Evolutionary conservation across 2,329 filamentous ascomycete species (phyloP).

Genomic region (Chaetomiaceae sp.): DNA sequence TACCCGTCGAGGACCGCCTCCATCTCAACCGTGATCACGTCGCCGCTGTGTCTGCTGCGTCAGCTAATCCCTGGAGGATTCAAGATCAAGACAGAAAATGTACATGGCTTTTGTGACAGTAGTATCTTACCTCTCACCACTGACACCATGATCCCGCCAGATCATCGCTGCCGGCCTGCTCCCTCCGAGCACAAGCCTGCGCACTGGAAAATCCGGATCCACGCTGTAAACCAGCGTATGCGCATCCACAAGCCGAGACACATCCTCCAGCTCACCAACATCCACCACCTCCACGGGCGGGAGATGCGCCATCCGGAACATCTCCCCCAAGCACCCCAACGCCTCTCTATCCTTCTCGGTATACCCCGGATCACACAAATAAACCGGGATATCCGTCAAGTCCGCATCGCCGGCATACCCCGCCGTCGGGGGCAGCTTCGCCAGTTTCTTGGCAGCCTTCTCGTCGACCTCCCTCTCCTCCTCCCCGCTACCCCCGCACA

Average conservation of each 20-base stretch:
- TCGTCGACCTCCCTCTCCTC: neutral
- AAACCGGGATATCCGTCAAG: constrained; percentile 2
- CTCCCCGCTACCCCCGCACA: too few species aligned
- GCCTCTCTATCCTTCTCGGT: constrained; percentile 8
- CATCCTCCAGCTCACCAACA: neutral
- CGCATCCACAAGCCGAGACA: constrained; percentile 4
- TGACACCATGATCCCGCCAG: neutral
- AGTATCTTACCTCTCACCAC: neutral
- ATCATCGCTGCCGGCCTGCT: constrained; percentile 10
- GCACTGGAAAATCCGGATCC: neutral
- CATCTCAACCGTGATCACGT: neutral
- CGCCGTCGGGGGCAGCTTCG: constrained; percentile 1
- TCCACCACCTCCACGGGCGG: neutral
- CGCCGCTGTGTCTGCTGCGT: too few species aligned
- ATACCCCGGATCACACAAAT: constrained; percentile 8
- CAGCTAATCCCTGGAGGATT: too few species aligned
- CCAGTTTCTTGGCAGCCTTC: neutral
- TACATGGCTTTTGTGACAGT: too few species aligned
- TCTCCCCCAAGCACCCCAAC: neutral
- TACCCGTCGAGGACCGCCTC: neutral
- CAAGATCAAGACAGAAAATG: neutral
- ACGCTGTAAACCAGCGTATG: constrained; percentile 13
- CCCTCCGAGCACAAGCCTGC: neutral
- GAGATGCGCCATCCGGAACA: neutral
- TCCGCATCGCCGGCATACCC: constrained; percentile 3